A percentile compares a stretch with the other conserved stretches of the same genome.
These are phyloP conservation scores for Lathyrus sativus DNA, from an alignment of 306 rosid genomes.

Conservation along the genomic window DNA sequence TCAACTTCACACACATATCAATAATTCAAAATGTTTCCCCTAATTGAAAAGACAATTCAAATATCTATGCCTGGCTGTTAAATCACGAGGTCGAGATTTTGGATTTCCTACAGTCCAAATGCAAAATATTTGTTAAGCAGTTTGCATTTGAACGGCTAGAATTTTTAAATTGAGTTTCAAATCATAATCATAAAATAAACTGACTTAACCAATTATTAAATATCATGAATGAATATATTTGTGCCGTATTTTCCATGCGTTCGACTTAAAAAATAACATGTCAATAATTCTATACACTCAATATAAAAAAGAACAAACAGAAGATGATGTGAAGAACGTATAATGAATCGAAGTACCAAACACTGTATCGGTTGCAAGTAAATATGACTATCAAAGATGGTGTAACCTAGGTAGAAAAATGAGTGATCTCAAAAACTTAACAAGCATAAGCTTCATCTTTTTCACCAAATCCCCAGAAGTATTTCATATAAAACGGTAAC, in stretches of 20 bases:
- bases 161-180: neutral
- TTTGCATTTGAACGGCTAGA: neutral
- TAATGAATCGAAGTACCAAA: no score
- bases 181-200: conserved; percentile 6
- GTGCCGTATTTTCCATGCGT: no score
- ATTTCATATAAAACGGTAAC: neutral
- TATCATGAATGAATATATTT: no score
- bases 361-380: neutral
- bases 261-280: no score
- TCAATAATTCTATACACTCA: no score
- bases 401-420: conserved; percentile 22
- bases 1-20: conserved; percentile 6
- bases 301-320: no score
- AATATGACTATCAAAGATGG: conserved; percentile 21
- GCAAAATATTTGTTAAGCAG: conserved; percentile 2
- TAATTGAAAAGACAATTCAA: neutral
- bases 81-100: neutral
- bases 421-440: conserved; percentile 21
- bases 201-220: neutral
- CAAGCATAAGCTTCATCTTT: conserved; percentile 25
- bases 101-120: conserved; percentile 14
- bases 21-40: neutral
- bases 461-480: conserved; percentile 25
- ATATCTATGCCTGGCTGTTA: conserved; percentile 1
- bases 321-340: no score